Conservation (phyloP, 805 yeast species). For the Starmerella potacharoeniae region DNA sequence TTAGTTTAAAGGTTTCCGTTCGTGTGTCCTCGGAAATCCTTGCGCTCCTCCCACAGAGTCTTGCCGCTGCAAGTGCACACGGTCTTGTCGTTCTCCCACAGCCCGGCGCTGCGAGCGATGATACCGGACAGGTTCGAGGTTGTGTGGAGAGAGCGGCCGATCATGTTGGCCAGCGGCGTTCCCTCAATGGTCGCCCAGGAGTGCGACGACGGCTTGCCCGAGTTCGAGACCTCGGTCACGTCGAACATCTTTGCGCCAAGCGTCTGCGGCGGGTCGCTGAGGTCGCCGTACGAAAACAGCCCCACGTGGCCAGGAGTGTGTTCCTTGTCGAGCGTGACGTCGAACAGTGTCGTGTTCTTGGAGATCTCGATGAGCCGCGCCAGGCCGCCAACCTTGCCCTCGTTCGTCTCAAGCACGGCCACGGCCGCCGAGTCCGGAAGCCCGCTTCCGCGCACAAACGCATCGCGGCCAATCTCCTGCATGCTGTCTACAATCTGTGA, state of each 20-base stretch:
- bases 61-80: slow-evolving; percentile 93
- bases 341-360: slow-evolving; percentile 48
- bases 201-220: neutral
- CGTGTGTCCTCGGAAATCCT: slow-evolving; percentile 33
- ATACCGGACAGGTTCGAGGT: slow-evolving; percentile 53
- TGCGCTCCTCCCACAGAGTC: slow-evolving; percentile 90
- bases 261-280: slow-evolving; percentile 40
- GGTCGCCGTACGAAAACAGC: slow-evolving; percentile 60
- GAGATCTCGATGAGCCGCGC: slow-evolving; percentile 70
- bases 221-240: neutral
- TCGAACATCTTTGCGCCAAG: slow-evolving; percentile 21
- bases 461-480: slow-evolving; percentile 70
- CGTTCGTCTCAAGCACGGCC: slow-evolving; percentile 64
- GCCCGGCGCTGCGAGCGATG: slow-evolving; percentile 91
- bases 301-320: slow-evolving; percentile 43
- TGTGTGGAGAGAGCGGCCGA: slow-evolving; percentile 22
- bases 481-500: slow-evolving; percentile 57
- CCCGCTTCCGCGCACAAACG: slow-evolving; percentile 87
- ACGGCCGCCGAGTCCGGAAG: slow-evolving; percentile 82
- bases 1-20: slow-evolving; percentile 10
- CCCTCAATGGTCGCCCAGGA: slow-evolving; percentile 10
- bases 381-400: slow-evolving; percentile 66
- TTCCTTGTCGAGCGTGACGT: slow-evolving; percentile 47
- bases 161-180: slow-evolving; percentile 9
- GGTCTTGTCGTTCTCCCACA: slow-evolving; percentile 88